Evolutionary conservation across 2,329 filamentous ascomycete genomes (phyloP).

Genomic region (Trichophyton equinum): DNA sequence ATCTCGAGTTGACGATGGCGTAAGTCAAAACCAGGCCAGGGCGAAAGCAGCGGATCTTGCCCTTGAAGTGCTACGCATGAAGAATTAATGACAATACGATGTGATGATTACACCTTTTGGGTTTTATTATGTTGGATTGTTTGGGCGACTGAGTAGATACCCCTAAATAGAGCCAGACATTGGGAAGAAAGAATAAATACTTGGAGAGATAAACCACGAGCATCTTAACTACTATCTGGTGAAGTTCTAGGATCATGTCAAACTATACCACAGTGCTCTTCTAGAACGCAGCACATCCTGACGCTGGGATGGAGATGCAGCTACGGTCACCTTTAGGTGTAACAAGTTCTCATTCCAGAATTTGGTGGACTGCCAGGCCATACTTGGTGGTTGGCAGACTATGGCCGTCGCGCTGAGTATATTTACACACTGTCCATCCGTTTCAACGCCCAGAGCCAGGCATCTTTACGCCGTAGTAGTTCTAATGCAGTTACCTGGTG

Average conservation of each 20-base stretch:
- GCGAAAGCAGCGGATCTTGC: constrained; percentile 45
- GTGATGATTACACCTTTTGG: background rate
- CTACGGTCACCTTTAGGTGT: constrained; percentile 33
- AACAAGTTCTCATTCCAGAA: constrained; percentile 38
- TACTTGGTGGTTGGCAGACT: constrained; percentile 40
- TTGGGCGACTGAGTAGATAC: too few relatives aligned
- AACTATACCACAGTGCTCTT: background rate
- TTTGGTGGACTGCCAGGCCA: constrained; percentile 40
- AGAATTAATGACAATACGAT: background rate
- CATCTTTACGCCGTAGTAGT: too few relatives aligned
- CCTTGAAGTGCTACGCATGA: constrained; percentile 22
- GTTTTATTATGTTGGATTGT: background rate
- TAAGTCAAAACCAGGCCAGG: constrained; percentile 42
- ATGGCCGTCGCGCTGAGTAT: constrained; percentile 41
- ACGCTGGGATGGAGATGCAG: constrained; percentile 31
- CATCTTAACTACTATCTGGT: background rate
- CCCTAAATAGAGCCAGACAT: background rate
- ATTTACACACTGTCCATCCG: constrained; percentile 16
- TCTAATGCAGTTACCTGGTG: constrained; percentile 20
- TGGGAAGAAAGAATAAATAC: background rate
- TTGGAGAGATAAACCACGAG: background rate
- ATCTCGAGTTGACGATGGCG: constrained; percentile 35
- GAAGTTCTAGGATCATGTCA: background rate
- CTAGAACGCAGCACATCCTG: constrained; percentile 19
- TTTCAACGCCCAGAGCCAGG: too few relatives aligned